These are phyloP conservation scores for Beauveria sp. DNA, from an alignment of 2,329 filamentous ascomycete species.

Conservation along the genomic window DNA sequence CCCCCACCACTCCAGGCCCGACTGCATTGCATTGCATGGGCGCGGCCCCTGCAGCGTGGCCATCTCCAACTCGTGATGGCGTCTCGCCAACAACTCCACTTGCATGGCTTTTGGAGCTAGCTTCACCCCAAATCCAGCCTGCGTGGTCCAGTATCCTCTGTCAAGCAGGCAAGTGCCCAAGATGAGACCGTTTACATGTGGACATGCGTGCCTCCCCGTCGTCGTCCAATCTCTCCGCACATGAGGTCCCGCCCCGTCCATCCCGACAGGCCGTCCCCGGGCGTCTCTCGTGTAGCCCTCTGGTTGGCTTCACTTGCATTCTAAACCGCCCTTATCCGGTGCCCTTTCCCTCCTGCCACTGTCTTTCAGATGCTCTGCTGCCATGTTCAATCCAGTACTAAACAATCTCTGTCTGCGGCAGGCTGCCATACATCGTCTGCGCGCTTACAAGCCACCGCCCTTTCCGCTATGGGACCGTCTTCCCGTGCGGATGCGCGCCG, in stretches of 20 bases:
- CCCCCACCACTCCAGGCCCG: neutral
- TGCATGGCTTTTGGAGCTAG: neutral
- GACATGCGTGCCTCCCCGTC: neutral
- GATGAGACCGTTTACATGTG: neutral
- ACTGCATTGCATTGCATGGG: neutral
- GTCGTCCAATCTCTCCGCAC: neutral
- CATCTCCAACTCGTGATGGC: constrained; percentile 4
- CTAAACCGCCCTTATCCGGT: neutral
- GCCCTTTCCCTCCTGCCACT: neutral
- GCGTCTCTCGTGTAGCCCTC: neutral
- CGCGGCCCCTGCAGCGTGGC: neutral
- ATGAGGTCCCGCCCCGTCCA: neutral
- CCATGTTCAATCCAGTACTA: constrained; percentile 8
- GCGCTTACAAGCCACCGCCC: constrained; percentile 52
- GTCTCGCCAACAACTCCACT: neutral
- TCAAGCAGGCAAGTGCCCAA: neutral
- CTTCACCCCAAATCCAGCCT: neutral
- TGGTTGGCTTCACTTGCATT: neutral
- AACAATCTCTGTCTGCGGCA: constrained; percentile 22
- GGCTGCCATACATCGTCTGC: constrained; percentile 53
- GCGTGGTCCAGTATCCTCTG: neutral
- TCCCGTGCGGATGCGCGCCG: constrained; percentile 63
- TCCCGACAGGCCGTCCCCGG: neutral
- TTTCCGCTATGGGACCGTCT: constrained; percentile 56
- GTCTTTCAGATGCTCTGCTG: neutral